Evolutionary conservation across 176 grass and related monocot species (phyloP), one percentile per base, ranked within the genome.

Genomic region (Musa itinerans): DNA sequence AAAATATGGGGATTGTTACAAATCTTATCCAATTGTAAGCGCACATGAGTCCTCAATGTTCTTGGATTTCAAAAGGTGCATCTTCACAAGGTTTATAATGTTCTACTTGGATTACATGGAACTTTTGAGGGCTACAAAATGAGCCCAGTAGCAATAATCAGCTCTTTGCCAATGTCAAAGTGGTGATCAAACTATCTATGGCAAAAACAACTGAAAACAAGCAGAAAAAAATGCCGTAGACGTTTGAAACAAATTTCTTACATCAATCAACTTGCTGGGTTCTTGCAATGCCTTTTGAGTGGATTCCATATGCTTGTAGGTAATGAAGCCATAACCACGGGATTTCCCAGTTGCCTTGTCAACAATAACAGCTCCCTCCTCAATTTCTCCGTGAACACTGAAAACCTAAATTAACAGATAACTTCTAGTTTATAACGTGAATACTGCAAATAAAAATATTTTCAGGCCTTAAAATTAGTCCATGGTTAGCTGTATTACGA

Each of bases 211-310:
- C 10, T 9, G 17, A 43, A 48, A 50, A 19, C 7, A 49, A 7
- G 14, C 13, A 43, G 13, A 3, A 49, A 12, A 49, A 29, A 17
- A 43, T 22, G 10, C 11, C 1, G 2, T 53, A 53, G 10, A 74
- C 25, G 2, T 24, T 74, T 73, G 52, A 52, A 55, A 51, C 54
- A 74, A 13, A 72, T 54, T 74, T 27, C 74, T 62, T 76, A 76
- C 74, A 76, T 76, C 74, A 76, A 76, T 76, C 56, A 76, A 49
- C 56, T 76, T 76, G 74, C 74, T 76, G 2, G 74, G 56, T 76
- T 76, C 74, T 63, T 50, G 54, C 74, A 76, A 76, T 76, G 74
- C 74, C 56, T 29, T 76, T 8, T 50, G 53, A 51, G 74, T 56
- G 19, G 74, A 76, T 16, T 61, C 56, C 74, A 76, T 76, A 76